Conservation (phyloP, 2,329 filamentous ascomycete species). For the Tolypocladium ovalisporum region DNA sequence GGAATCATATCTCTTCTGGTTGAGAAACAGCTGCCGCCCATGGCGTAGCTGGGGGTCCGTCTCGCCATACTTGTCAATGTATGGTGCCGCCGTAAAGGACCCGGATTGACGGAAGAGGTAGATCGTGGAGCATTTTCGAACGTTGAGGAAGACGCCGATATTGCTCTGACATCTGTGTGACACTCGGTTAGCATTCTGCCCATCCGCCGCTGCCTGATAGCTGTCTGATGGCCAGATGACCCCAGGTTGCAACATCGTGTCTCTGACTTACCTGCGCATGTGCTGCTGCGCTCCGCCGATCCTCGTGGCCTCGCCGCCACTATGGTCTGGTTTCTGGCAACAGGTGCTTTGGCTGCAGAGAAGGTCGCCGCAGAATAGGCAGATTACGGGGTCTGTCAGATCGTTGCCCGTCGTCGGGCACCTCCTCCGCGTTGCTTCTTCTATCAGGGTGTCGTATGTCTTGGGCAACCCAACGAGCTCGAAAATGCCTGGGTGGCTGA, state of each 20-base stretch:
- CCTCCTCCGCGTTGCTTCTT: slow-evolving; percentile 72
- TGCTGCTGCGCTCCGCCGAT: slow-evolving; percentile 87
- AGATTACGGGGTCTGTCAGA: slow-evolving; percentile 80
- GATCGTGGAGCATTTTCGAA: slow-evolving; percentile 87
- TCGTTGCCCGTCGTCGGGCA: slow-evolving; percentile 91
- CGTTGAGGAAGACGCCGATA: slow-evolving; percentile 90
- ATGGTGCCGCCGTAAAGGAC: slow-evolving; percentile 78
- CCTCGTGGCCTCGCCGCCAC: slow-evolving; percentile 28
- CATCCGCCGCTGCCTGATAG: not conserved
- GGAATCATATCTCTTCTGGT: slow-evolving; percentile 87
- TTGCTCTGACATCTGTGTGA: slow-evolving; percentile 66
- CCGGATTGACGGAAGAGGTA: slow-evolving; percentile 77
- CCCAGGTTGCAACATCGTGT: not conserved
- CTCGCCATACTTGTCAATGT: slow-evolving; percentile 93
- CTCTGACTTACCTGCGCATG: slow-evolving; percentile 62
- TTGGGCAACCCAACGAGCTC: slow-evolving; percentile 87
- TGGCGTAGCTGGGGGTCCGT: slow-evolving; percentile 83
- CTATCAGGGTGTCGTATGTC: slow-evolving; percentile 85
- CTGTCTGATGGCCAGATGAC: too few species aligned
- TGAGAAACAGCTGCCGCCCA: slow-evolving; percentile 81
- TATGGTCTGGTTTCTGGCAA: slow-evolving; percentile 58
- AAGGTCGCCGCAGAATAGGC: slow-evolving; percentile 91
- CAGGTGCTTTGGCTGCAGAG: slow-evolving; percentile 93
- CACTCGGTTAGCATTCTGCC: not conserved
- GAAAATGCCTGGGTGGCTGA: slow-evolving; percentile 81